These are phyloP conservation scores for Pythium dissimile DNA, from an alignment of 352 stramenopile genomes.

Conservation along the genomic window DNA sequence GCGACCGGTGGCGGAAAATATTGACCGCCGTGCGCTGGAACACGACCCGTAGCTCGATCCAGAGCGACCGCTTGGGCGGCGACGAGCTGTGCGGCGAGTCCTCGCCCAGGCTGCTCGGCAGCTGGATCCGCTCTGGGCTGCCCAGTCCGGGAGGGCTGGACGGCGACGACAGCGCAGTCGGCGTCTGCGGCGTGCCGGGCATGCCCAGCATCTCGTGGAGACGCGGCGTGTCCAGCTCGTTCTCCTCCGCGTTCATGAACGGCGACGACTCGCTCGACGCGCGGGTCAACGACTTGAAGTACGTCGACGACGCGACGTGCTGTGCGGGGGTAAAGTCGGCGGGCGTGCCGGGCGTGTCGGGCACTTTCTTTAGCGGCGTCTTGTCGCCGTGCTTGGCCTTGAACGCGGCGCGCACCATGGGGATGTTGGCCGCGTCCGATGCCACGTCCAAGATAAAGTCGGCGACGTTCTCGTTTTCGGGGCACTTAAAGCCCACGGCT, in stretches of 20 bases:
- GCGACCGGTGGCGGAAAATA: slow-evolving; percentile 66
- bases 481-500: slow-evolving; percentile 63
- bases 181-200: slow-evolving; percentile 14
- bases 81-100: neutral
- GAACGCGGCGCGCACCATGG: slow-evolving; percentile 48
- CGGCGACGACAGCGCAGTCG: slow-evolving; percentile 13
- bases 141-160: slow-evolving; percentile 27
- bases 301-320: slow-evolving; percentile 8
- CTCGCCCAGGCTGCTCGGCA: neutral
- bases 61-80: slow-evolving; percentile 32
- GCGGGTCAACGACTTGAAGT: slow-evolving; percentile 1
- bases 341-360: slow-evolving; percentile 3
- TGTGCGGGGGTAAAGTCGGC: too few species aligned
- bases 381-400: slow-evolving; percentile 27
- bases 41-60: slow-evolving; percentile 65
- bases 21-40: slow-evolving; percentile 68
- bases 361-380: slow-evolving; percentile 3
- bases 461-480: slow-evolving; percentile 75
- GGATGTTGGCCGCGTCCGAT: slow-evolving; percentile 57
- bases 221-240: slow-evolving; percentile 41
- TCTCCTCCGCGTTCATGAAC: slow-evolving; percentile 47
- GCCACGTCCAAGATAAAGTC: slow-evolving; percentile 82
- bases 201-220: slow-evolving; percentile 29
- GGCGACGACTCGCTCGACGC: slow-evolving; percentile 41
- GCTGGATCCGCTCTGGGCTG: slow-evolving; percentile 10